These are phyloP conservation scores for Takakia lepidozioides DNA, from an alignment of 225 moss, liverwort and hornwort genomes.

Conservation along the genomic window DNA sequence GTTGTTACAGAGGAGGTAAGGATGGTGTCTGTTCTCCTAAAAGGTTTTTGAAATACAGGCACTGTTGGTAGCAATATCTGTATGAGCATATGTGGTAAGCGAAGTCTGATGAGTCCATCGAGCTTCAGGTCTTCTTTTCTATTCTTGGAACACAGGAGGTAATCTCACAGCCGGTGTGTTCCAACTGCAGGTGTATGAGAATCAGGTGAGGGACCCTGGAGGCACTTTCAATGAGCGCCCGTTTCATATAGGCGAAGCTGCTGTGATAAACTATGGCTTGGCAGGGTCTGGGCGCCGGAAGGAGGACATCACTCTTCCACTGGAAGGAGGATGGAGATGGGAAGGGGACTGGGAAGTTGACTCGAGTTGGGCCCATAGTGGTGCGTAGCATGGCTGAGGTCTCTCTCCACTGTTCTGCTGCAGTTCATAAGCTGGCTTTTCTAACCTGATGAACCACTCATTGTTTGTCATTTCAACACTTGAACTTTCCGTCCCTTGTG, in stretches of 20 bases:
- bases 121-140: too few relatives aligned
- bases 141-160: too few relatives aligned
- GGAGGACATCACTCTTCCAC: slow-evolving; percentile 46
- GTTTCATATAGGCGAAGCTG: slow-evolving; percentile 31
- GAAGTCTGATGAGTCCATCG: too few relatives aligned
- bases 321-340: slow-evolving; percentile 65
- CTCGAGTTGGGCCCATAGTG: slow-evolving; percentile 31
- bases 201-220: slow-evolving; percentile 61
- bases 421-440: neutral
- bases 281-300: slow-evolving; percentile 55
- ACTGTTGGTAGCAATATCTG: too few relatives aligned
- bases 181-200: slow-evolving; percentile 39
- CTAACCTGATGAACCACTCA: neutral
- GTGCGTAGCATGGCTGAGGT: slow-evolving; percentile 9
- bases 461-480: too few relatives aligned
- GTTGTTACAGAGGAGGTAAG: slow-evolving; percentile 56
- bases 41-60: too few relatives aligned
- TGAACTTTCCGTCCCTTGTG: too few relatives aligned
- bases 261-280: slow-evolving; percentile 31
- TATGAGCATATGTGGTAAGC: too few relatives aligned
- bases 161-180: too few relatives aligned
- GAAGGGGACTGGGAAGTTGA: slow-evolving; percentile 61
- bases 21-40: too few relatives aligned
- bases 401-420: neutral
- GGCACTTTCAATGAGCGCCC: slow-evolving; percentile 44